A percentile compares a stretch with the other conserved stretches of the same genome.
Evolutionary conservation across 805 yeast genomes (phyloP).

Genomic region (Schwanniomyces yamadae): DNA sequence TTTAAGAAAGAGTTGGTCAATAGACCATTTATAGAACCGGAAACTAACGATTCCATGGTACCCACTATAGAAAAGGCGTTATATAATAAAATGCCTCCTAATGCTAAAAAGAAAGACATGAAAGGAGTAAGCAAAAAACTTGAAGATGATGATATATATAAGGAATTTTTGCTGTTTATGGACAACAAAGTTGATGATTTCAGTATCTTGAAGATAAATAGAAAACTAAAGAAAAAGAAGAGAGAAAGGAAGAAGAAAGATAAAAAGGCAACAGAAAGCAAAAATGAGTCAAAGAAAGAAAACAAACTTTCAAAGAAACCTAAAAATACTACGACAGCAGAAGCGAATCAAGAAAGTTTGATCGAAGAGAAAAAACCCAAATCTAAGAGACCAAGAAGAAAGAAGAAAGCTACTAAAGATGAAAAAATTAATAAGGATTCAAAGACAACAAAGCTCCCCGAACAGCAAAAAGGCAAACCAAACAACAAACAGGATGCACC

Average conservation of each 20-base stretch:
- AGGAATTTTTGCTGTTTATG: slow-evolving; percentile 8
- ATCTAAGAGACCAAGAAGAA: slow-evolving; percentile 2
- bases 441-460: slow-evolving; percentile 4
- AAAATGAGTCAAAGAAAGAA: slow-evolving; percentile 9
- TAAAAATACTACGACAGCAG: slow-evolving; percentile 6
- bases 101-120: not conserved
- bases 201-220: slow-evolving; percentile 9
- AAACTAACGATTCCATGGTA: slow-evolving; percentile 23
- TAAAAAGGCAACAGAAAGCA: slow-evolving; percentile 10
- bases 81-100: slow-evolving; percentile 15
- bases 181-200: slow-evolving; percentile 10
- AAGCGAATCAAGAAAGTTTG: slow-evolving; percentile 7
- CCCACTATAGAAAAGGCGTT: slow-evolving; percentile 39
- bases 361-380: slow-evolving; percentile 2
- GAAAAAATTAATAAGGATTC: slow-evolving; percentile 1
- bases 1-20: slow-evolving; percentile 24
- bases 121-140: slow-evolving; percentile 4
- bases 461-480: slow-evolving; percentile 3
- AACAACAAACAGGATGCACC: not conserved
- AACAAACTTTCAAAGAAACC: not conserved
- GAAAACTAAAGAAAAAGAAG: slow-evolving; percentile 9
- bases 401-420: slow-evolving; percentile 4
- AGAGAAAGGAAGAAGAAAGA: slow-evolving; percentile 9
- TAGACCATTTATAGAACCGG: slow-evolving; percentile 24
- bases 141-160: slow-evolving; percentile 14